These are phyloP conservation scores for Termitomyces sp. DNA, from an alignment of 768 basidiomycete genomes.

Conservation along the genomic window DNA sequence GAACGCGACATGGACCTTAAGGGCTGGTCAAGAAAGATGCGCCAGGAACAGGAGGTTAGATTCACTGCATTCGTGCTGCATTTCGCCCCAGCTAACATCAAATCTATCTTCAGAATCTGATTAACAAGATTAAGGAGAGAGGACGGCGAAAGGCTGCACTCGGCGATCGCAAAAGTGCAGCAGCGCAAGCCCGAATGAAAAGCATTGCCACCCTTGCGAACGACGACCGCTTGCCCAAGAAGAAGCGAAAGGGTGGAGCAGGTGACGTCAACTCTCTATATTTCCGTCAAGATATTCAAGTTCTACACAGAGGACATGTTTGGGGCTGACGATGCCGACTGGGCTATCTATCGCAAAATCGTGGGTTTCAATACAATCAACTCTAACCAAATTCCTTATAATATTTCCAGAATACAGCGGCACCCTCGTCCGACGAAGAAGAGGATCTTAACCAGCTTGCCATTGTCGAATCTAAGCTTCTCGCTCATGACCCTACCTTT, in stretches of 20 bases:
- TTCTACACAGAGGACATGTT: constrained; percentile 76
- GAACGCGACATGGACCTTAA: constrained; percentile 68
- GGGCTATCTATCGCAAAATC: constrained; percentile 97
- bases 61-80: neutral
- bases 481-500: constrained; percentile 84
- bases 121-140: constrained; percentile 83
- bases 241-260: constrained; percentile 78
- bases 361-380: constrained; percentile 38
- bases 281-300: constrained; percentile 7
- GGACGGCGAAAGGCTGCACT: constrained; percentile 76
- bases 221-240: constrained; percentile 80
- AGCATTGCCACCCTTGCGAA: constrained; percentile 88
- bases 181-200: constrained; percentile 95
- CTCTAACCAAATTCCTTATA: neutral
- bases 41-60: constrained; percentile 76
- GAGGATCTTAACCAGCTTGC: constrained; percentile 78
- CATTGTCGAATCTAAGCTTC: constrained; percentile 73
- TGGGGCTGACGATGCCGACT: constrained; percentile 92
- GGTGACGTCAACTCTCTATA: constrained; percentile 42
- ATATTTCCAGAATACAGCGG: constrained; percentile 57
- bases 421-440: constrained; percentile 82
- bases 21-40: constrained; percentile 72
- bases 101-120: constrained; percentile 51
- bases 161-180: constrained; percentile 89
- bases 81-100: neutral